Evolutionary conservation across 352 stramenopile genomes (phyloP).

Genomic region (Phytopythium montanum): DNA sequence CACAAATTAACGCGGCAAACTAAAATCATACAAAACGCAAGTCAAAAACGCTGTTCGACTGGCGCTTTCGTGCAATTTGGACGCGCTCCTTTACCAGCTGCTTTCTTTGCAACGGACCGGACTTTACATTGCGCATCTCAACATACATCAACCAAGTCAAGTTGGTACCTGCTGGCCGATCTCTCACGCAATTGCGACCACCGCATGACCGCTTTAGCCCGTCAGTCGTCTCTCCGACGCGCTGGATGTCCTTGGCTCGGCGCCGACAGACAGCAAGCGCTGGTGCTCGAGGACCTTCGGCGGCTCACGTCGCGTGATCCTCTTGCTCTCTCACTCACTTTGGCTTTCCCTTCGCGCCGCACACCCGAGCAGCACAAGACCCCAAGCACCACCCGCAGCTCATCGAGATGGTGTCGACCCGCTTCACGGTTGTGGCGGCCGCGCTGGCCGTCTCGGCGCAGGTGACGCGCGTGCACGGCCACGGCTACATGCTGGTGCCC

Average conservation of each 20-base stretch:
- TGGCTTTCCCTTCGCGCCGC: neutral
- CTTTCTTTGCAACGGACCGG: no score
- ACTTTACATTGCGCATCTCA: no score
- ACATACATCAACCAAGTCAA: neutral
- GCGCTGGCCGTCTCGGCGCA: slow-evolving; percentile 17
- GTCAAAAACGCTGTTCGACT: no score
- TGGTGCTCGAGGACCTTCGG: no score
- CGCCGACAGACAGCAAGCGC: no score
- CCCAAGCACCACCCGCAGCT: neutral
- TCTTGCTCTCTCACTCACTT: slow-evolving; percentile 2
- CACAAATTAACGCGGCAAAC: no score
- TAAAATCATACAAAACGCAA: no score
- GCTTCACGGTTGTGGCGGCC: slow-evolving; percentile 11
- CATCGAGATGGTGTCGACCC: slow-evolving; percentile 7
- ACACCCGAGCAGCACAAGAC: neutral
- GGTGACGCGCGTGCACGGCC: slow-evolving; percentile 15
- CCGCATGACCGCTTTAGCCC: neutral
- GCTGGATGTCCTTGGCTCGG: neutral
- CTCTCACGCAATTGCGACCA: neutral
- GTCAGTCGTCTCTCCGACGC: neutral
- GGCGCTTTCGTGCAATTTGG: no score
- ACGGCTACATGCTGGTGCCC: slow-evolving; percentile 32
- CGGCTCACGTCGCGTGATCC: no score
- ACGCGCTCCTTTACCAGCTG: no score
- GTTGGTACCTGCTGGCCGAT: neutral